Percentiles rank a stretch among this genome's conserved stretches.
Conservation (phyloP, 129 eudicot genomes). For the Flaveria brownii region DNA sequence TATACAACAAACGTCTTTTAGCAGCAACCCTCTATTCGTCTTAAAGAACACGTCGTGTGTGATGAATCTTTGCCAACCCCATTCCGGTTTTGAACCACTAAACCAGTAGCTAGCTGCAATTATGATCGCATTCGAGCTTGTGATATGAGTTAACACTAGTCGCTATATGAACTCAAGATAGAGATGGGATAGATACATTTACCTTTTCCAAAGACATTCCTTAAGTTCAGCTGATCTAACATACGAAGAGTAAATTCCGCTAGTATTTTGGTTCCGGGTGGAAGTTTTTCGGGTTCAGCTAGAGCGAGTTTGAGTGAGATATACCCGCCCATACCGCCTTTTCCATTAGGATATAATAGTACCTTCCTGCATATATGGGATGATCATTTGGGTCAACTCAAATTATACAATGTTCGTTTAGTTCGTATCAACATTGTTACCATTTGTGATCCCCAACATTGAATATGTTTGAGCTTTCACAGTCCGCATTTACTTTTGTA, state of each 20-base stretch:
- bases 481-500: conserved; percentile 26
- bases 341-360: conserved; percentile 47
- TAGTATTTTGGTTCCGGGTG: conserved; percentile 42
- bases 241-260: conserved; percentile 55
- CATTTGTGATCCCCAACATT: conserved; percentile 54
- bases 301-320: conserved; percentile 43
- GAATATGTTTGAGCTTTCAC: conserved; percentile 45
- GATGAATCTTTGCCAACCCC: conserved; percentile 55
- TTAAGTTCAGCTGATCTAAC: conserved; percentile 44
- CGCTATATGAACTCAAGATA: neutral
- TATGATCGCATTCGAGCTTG: neutral
- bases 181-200: neutral
- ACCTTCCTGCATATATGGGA: conserved; percentile 41
- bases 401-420: neutral
- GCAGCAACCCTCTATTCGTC: conserved; percentile 33
- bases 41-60: conserved; percentile 33
- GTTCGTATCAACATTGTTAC: conserved; percentile 25
- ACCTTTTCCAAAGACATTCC: conserved; percentile 46
- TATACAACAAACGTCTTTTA: conserved; percentile 44
- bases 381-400: neutral
- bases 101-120: conserved; percentile 64
- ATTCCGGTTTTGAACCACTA: conserved; percentile 36
- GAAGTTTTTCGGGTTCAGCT: conserved; percentile 49
- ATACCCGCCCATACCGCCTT: conserved; percentile 39
- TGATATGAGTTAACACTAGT: neutral